Percentiles rank a stretch among this genome's conserved stretches.
Conservation (phyloP, 805 yeast genomes). For the Grigorovia yakushimaensis region DNA sequence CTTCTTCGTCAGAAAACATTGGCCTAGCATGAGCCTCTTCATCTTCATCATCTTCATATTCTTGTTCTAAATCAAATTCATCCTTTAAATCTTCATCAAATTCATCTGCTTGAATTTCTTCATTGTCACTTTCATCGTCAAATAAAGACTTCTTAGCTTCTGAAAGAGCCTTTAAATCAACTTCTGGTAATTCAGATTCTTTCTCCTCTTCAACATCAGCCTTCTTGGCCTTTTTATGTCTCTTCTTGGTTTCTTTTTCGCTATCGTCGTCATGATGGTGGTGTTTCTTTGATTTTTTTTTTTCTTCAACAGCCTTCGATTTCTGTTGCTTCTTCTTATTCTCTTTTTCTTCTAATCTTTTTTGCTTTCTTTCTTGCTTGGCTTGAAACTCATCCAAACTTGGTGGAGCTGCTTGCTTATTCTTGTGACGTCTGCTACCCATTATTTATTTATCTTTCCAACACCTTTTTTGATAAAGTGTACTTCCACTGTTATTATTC, state of each 20-base stretch:
- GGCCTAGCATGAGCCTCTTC: conserved; percentile 39
- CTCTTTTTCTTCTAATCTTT: conserved; percentile 28
- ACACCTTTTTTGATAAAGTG: neutral
- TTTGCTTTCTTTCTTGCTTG: conserved; percentile 33
- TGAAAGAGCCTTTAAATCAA: conserved; percentile 55
- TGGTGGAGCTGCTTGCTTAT: conserved; percentile 91
- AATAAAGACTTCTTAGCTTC: conserved; percentile 66
- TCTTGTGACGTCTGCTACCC: conserved; percentile 86
- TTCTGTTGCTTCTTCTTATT: conserved; percentile 21
- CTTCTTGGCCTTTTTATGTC: conserved; percentile 6
- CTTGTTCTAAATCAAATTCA: conserved; percentile 53
- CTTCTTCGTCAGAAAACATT: conserved; percentile 72
- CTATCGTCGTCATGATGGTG: conserved; percentile 4
- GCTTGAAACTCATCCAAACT: conserved; percentile 71
- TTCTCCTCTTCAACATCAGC: conserved; percentile 10
- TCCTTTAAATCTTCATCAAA: conserved; percentile 28
- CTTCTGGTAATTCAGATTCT: conserved; percentile 48
- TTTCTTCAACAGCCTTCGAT: conserved; percentile 20
- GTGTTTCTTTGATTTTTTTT: conserved; percentile 14
- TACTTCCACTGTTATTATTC: neutral
- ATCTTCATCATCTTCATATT: conserved; percentile 35
- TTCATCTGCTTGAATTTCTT: conserved; percentile 12
- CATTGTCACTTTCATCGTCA: conserved; percentile 43
- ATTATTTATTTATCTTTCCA: conserved; percentile 29
- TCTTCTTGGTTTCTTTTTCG: conserved; percentile 11